Conservation (phyloP, 2,329 filamentous ascomycete genomes). For the Claviceps capensis region DNA sequence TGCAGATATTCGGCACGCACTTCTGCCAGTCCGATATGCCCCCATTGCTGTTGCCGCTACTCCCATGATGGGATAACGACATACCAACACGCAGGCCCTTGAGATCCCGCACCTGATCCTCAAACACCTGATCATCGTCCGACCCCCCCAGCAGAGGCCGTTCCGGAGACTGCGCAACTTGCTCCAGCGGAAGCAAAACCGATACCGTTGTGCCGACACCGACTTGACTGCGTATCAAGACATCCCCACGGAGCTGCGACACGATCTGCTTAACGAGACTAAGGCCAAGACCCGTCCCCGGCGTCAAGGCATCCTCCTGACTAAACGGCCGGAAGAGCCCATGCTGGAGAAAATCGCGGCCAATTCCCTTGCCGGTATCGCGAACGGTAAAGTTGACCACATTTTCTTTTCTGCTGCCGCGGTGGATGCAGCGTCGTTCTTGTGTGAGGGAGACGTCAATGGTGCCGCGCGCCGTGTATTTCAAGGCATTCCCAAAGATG, state of each 20-base stretch:
- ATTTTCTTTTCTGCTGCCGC: constrained; percentile 2
- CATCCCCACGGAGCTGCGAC: constrained; percentile 40
- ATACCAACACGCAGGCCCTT: constrained; percentile 11
- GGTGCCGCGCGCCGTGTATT: constrained; percentile 34
- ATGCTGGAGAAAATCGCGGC: constrained; percentile 44
- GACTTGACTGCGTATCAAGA: constrained; percentile 37
- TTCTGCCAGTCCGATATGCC: constrained; percentile 5
- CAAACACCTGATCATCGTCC: constrained; percentile 45
- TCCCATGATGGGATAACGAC: background rate
- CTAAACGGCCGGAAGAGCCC: constrained; percentile 47
- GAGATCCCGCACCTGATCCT: constrained; percentile 16
- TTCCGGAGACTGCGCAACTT: constrained; percentile 1
- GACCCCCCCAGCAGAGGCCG: background rate
- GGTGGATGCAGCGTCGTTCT: background rate
- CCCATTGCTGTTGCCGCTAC: background rate
- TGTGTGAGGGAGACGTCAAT: constrained; percentile 18
- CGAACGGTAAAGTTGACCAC: constrained; percentile 31
- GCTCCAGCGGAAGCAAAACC: constrained; percentile 18
- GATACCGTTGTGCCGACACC: constrained; percentile 23
- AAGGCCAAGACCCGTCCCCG: constrained; percentile 50
- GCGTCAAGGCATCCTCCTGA: constrained; percentile 47
- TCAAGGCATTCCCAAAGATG: constrained; percentile 47
- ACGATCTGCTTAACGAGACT: constrained; percentile 50
- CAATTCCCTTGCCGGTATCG: constrained; percentile 55
- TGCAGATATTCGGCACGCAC: constrained; percentile 14